Evolutionary conservation across 495 filamentous ascomycete genomes (phyloP).

Genomic region (Penicillium paxilli): DNA sequence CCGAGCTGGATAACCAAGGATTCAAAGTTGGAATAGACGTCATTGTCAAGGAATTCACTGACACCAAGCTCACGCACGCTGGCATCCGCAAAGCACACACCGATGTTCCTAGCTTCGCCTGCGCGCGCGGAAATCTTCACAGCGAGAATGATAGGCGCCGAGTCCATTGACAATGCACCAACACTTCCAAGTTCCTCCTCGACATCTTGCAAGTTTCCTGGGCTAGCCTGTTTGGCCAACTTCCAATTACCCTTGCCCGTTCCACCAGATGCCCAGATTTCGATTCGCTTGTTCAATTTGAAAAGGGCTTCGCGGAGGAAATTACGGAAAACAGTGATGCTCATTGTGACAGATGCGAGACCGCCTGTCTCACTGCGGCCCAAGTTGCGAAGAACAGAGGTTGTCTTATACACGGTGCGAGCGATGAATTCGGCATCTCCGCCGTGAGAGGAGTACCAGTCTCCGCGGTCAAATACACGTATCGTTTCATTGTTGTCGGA

Average conservation of each 20-base stretch:
- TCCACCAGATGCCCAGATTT: conserved; percentile 76
- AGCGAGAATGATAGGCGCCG: conserved; percentile 88
- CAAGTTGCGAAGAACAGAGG: conserved; percentile 87
- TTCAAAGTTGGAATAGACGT: conserved; percentile 97
- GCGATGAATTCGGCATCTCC: conserved; percentile 93
- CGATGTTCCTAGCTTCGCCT: conserved; percentile 79
- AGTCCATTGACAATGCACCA: conserved; percentile 65
- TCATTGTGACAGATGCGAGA: conserved; percentile 90
- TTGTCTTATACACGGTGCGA: conserved; percentile 93
- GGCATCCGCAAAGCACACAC: conserved; percentile 97
- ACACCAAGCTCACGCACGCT: conserved; percentile 95
- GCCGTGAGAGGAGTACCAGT: conserved; percentile 94
- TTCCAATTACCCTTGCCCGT: conserved; percentile 84
- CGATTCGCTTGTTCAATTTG: conserved; percentile 82
- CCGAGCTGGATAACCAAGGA: conserved; percentile 94
- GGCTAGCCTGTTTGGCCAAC: conserved; percentile 84
- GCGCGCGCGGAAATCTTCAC: conserved; percentile 91
- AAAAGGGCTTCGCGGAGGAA: conserved; percentile 95
- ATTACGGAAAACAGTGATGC: conserved; percentile 88
- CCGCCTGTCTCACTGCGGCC: conserved; percentile 79
- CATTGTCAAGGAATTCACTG: conserved; percentile 97
- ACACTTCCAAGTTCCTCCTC: conserved; percentile 85
- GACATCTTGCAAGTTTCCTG: conserved; percentile 94
- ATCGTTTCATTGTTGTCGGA: conserved; percentile 64
- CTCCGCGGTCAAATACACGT: conserved; percentile 89